Conservation (phyloP, 2,329 filamentous ascomycete genomes). For the Epichloe scottii region DNA sequence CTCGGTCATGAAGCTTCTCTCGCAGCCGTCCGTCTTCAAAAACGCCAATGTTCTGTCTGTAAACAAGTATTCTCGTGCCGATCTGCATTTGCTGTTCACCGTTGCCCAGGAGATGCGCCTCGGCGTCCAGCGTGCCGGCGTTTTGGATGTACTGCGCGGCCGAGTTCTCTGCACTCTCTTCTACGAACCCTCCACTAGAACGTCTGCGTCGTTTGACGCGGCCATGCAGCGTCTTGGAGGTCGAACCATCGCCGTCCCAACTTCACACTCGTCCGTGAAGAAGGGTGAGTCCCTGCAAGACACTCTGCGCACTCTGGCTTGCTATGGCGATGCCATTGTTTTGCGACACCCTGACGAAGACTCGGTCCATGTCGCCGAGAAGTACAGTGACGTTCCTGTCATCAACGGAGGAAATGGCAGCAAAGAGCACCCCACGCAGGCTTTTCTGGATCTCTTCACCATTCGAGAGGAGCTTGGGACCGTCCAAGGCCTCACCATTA, state of each 20-base stretch:
- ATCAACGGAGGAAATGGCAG: conserved; percentile 97
- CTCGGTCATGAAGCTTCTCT: conserved; percentile 59
- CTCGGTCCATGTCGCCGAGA: conserved; percentile 70
- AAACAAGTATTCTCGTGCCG: conserved; percentile 73
- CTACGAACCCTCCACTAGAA: conserved; percentile 94
- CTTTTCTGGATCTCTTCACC: conserved; percentile 94
- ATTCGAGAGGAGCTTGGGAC: conserved; percentile 96
- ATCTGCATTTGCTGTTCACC: conserved; percentile 88
- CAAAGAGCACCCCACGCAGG: conserved; percentile 93
- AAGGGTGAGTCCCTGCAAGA: conserved; percentile 94
- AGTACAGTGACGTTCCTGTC: conserved; percentile 79
- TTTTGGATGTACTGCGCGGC: conserved; percentile 75
- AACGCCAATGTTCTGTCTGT: conserved; percentile 84
- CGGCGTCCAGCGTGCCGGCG: conserved; percentile 83
- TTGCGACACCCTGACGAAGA: conserved; percentile 79
- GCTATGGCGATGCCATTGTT: conserved; percentile 92
- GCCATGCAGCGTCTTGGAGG: conserved; percentile 98
- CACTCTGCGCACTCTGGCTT: conserved; percentile 82
- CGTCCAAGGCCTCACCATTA: conserved; percentile 89
- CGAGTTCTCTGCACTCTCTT: conserved; percentile 86
- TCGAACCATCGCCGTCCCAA: conserved; percentile 68
- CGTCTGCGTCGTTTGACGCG: conserved; percentile 89
- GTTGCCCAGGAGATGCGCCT: conserved; percentile 96
- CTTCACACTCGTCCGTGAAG: conserved; percentile 73
- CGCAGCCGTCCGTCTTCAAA: conserved; percentile 71